Conservation (phyloP, 805 yeast genomes). For the Pichia gijzeniarum region DNA sequence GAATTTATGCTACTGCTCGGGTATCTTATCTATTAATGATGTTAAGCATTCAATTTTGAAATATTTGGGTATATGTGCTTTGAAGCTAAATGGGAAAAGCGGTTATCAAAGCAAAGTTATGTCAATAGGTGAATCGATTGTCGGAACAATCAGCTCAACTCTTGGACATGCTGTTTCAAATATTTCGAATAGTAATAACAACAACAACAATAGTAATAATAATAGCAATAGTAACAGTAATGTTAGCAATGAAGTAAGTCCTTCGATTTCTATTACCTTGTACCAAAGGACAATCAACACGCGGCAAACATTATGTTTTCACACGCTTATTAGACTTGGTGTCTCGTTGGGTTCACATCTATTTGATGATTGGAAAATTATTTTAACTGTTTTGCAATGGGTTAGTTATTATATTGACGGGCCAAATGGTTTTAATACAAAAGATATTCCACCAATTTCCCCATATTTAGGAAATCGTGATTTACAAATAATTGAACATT, state of each 20-base stretch:
- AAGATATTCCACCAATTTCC: conserved; percentile 38
- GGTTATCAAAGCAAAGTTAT: conserved; percentile 31
- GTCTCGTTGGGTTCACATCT: conserved; percentile 76
- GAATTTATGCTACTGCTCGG: conserved; percentile 75
- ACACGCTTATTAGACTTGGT: conserved; percentile 74
- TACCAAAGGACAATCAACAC: conserved; percentile 47
- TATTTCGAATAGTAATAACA: conserved; percentile 14
- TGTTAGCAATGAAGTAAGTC: neutral
- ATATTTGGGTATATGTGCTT: conserved; percentile 40
- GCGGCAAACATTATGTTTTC: conserved; percentile 65
- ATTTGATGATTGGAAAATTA: conserved; percentile 56
- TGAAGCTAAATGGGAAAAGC: conserved; percentile 33
- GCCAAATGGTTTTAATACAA: conserved; percentile 36
- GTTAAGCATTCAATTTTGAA: conserved; percentile 53
- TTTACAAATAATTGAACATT: conserved; percentile 43
- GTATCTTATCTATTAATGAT: conserved; percentile 52
- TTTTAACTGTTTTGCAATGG: conserved; percentile 70
- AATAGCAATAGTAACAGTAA: conserved; percentile 2
- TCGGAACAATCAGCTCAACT: conserved; percentile 43
- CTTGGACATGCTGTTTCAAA: conserved; percentile 33
- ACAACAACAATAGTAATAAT: neutral
- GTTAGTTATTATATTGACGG: conserved; percentile 66
- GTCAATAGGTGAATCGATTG: conserved; percentile 46
- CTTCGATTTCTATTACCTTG: conserved; percentile 9
- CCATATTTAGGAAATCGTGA: conserved; percentile 42